Evolutionary conservation across 805 yeast species (phyloP), one percentile per base, ranked within the genome.

Genomic region (Jamesozyma hellenica): DNA sequence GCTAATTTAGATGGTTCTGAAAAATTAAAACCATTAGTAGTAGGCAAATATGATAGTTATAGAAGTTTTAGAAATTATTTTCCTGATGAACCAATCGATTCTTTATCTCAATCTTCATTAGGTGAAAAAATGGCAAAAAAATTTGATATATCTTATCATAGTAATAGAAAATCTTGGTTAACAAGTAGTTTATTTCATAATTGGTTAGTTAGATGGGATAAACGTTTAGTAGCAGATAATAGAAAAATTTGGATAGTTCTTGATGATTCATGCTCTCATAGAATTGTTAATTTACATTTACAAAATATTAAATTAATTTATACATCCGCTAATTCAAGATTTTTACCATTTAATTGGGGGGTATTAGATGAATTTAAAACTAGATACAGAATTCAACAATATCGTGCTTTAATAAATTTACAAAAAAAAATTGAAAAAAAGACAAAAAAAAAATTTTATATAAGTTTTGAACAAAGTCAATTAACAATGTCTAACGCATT

Each of bases 281-380:
- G 82, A 38, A 71, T 77, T 8, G 66, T 70, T 28, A 77, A 76
- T 30, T 63, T 70, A 27, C 73, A 69, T 43, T 61, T 76, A 31
- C 61, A 62, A 40, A 65, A 67, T 42, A 67, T 68, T 12, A 49
- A 63, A 26, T 48, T 70, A 30, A 50, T 68, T 7, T 69, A 61
- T 41, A 66, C 69, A 0, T 57, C 68, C 0, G 54, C 67, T 23
- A 56, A 51, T 28, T 56, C 66, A 9, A 59, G 69, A 47, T 75
- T 73, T 49, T 54, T 75, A 27, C 83, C 83, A 7, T 75, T 76
- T 66, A 72, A 68, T 43, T 75, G 77, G 69, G 84, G 84, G 3
- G 72, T 77, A 4, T 65, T 73, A 31, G 75, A 74, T 42, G 83
- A 78, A 48, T 74, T 78, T 51, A 75, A 75, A 49, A 65, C 75